Percentiles rank a stretch among this genome's conserved stretches.
phyloP scores from a whole-genome alignment of 371 early-diverging fungal genomes.

The Lichtheimia ornata region DNA sequence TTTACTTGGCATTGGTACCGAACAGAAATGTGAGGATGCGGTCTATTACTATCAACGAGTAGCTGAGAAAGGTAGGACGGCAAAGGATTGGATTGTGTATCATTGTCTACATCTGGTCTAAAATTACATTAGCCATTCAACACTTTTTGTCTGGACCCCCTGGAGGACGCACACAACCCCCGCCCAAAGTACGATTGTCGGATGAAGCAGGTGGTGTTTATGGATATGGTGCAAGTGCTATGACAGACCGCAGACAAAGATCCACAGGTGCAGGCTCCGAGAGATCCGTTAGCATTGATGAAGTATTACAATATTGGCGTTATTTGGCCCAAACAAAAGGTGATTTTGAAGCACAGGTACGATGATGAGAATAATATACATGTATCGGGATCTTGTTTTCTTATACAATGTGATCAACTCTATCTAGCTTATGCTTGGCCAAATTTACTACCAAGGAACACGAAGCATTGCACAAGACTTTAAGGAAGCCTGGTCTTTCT shows the following conservation, averaged over 20 bases:
- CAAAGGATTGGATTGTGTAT: not conserved
- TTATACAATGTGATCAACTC: not conserved
- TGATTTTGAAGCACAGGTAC: conserved; percentile 64
- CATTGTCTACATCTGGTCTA: not conserved
- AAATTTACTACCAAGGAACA: conserved; percentile 81
- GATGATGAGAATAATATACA: not conserved
- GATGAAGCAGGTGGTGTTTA: conserved; percentile 84
- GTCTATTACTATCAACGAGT: conserved; percentile 77
- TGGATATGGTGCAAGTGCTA: conserved; percentile 70
- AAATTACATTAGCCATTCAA: conserved; percentile 54
- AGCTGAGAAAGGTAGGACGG: conserved; percentile 70
- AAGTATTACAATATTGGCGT: conserved; percentile 78
- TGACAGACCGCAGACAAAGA: conserved; percentile 31
- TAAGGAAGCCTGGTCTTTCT: conserved; percentile 61
- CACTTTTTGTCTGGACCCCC: conserved; percentile 80
- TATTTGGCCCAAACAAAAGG: conserved; percentile 72
- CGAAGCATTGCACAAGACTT: conserved; percentile 66
- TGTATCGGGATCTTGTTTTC: not conserved
- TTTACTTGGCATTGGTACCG: conserved; percentile 79
- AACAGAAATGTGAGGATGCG: conserved; percentile 77
- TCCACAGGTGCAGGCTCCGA: conserved; percentile 23
- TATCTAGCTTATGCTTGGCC: conserved; percentile 69
- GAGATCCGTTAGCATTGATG: conserved; percentile 60
- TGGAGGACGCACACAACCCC: conserved; percentile 75
- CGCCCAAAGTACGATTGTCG: conserved; percentile 68